Conservation (phyloP, 345 rosid genomes). For the Sonneratia alba region DNA sequence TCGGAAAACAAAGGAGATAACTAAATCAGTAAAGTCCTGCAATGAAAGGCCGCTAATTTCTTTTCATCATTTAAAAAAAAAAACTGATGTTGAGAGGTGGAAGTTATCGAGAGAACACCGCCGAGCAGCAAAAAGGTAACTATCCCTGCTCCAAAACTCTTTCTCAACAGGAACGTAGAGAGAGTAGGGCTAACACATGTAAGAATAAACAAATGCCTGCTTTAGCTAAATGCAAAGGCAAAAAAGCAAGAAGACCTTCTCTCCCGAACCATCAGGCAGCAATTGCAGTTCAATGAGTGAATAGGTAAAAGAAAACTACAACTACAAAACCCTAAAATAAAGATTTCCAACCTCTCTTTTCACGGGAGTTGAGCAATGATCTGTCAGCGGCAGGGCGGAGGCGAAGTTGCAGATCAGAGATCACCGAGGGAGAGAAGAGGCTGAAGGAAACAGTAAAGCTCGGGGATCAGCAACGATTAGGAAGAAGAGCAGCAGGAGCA, state of each 20-base stretch:
- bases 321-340: not conserved
- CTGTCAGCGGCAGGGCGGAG: not conserved
- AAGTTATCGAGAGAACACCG: not conserved
- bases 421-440: not conserved
- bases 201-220: not conserved
- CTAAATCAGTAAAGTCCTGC: not conserved
- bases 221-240: not conserved
- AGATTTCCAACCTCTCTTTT: not conserved
- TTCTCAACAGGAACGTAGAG: not conserved
- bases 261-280: not conserved
- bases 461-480: not conserved
- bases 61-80: not conserved
- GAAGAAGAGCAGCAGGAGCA: not conserved
- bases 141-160: not conserved
- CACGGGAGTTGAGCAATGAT: not conserved
- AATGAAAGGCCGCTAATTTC: not conserved
- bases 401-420: not conserved
- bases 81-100: conserved; percentile 4
- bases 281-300: not conserved
- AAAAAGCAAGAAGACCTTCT: not conserved
- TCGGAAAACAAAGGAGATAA: not conserved
- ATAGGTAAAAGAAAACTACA: not conserved
- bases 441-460: not conserved
- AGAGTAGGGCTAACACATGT: not conserved
- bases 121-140: not conserved